These are phyloP conservation scores for Neckera pumila DNA, from an alignment of 225 moss, liverwort and hornwort species.

Conservation along the genomic window DNA sequence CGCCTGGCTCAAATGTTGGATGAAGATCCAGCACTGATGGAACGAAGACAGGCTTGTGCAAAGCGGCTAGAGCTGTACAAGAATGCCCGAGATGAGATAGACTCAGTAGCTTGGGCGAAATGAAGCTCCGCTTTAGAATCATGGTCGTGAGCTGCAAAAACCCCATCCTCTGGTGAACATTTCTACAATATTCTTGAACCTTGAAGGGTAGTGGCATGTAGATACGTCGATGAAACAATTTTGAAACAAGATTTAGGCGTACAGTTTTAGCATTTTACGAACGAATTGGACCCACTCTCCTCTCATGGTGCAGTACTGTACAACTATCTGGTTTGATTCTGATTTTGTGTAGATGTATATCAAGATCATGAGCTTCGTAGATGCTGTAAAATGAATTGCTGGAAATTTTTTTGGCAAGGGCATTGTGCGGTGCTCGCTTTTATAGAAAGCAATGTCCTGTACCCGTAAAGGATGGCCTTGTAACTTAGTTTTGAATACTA, in stretches of 20 bases:
- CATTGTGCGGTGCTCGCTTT: neutral
- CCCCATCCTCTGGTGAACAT: too few species aligned
- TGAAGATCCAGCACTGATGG: conserved; percentile 79
- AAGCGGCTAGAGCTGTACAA: conserved; percentile 74
- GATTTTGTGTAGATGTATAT: neutral
- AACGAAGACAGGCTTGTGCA: conserved; percentile 49
- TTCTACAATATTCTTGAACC: neutral
- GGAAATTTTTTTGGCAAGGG: neutral
- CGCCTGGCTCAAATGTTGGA: conserved; percentile 66
- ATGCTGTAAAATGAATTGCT: neutral
- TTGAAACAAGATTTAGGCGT: neutral
- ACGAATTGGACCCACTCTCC: neutral
- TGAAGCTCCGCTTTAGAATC: neutral
- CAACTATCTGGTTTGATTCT: neutral
- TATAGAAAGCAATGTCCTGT: neutral
- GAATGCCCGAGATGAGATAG: conserved; percentile 80
- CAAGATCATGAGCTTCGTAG: neutral
- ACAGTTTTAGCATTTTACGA: neutral
- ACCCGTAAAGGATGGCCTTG: too few species aligned
- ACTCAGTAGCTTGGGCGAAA: conserved; percentile 81
- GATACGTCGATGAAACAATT: neutral
- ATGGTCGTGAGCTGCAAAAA: neutral
- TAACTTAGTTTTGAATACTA: neutral
- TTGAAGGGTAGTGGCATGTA: neutral
- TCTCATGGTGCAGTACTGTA: too few species aligned